Percentiles rank a stretch among this genome's conserved stretches.
Conservation (phyloP, 2,329 filamentous ascomycete species). For the Ampelomyces quisqualis region DNA sequence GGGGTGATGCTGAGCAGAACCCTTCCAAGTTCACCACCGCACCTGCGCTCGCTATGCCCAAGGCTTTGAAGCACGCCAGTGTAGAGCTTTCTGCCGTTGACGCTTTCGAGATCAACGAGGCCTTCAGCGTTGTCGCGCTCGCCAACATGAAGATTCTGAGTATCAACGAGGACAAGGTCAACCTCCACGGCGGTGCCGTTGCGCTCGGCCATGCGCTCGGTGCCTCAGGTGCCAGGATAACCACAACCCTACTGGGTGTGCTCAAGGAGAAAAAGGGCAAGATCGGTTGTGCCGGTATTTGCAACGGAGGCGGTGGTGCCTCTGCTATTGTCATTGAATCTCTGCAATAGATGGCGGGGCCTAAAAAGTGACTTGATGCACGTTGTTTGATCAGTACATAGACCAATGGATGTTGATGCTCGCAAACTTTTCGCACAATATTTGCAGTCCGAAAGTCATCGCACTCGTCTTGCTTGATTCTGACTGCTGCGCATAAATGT, state of each 20-base stretch:
- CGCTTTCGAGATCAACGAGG: conserved; percentile 98
- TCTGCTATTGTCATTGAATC: conserved; percentile 88
- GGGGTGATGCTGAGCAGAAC: conserved; percentile 89
- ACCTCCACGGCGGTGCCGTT: conserved; percentile 91
- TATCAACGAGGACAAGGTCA: conserved; percentile 81
- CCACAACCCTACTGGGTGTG: conserved; percentile 85
- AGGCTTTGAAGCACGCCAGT: conserved; percentile 93
- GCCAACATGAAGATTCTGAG: conserved; percentile 92
- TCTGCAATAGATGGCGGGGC: conserved; percentile 30
- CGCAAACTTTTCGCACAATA: no score
- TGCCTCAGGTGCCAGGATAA: conserved; percentile 88
- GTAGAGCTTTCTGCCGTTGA: conserved; percentile 77
- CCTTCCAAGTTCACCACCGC: conserved; percentile 96
- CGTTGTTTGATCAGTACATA: conserved; percentile 8
- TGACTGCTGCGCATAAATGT: no score
- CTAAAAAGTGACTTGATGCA: conserved; percentile 1
- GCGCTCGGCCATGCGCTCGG: conserved; percentile 95
- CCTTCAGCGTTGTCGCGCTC: conserved; percentile 93
- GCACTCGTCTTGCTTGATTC: no score
- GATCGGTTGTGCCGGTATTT: conserved; percentile 92
- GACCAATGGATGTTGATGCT: neutral
- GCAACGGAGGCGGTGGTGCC: conserved; percentile 95
- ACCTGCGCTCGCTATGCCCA: conserved; percentile 90
- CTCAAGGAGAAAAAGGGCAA: conserved; percentile 88
- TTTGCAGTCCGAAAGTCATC: no score